Conservation (phyloP, 441 rosid species). For the Pelargonium citronellum region DNA sequence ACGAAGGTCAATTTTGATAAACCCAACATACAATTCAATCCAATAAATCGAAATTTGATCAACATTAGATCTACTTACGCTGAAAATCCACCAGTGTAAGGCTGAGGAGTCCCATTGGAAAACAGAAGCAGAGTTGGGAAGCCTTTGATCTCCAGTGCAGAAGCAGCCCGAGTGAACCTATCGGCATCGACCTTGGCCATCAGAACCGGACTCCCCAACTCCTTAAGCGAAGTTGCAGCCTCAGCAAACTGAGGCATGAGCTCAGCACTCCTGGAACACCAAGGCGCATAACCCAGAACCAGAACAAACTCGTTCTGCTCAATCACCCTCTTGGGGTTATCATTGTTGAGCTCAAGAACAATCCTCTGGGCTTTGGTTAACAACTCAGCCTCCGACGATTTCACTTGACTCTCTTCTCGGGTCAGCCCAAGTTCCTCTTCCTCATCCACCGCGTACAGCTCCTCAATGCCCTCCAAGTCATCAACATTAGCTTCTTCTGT, state of each 20-base stretch:
- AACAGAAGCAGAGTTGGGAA: slow-evolving; percentile 77
- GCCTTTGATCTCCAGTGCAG: slow-evolving; percentile 55
- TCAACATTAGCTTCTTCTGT: slow-evolving; percentile 28
- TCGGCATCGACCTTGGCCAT: slow-evolving; percentile 89
- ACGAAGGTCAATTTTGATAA: background rate
- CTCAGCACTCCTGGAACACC: slow-evolving; percentile 90
- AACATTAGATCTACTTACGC: slow-evolving; percentile 38
- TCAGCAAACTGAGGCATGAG: slow-evolving; percentile 87
- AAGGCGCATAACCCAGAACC: slow-evolving; percentile 80
- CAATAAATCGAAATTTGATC: no score
- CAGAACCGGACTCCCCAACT: slow-evolving; percentile 46
- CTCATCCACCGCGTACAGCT: slow-evolving; percentile 62
- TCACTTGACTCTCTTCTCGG: slow-evolving; percentile 21
- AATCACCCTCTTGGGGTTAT: slow-evolving; percentile 42
- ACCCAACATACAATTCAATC: no score
- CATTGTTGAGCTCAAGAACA: slow-evolving; percentile 62
- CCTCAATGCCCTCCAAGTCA: slow-evolving; percentile 45
- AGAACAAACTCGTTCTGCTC: slow-evolving; percentile 54
- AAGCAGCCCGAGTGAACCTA: slow-evolving; percentile 64
- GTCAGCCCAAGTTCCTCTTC: slow-evolving; percentile 32
- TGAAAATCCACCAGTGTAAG: slow-evolving; percentile 74
- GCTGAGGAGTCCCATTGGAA: slow-evolving; percentile 58
- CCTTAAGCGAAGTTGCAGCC: slow-evolving; percentile 71
- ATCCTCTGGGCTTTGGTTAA: slow-evolving; percentile 76
- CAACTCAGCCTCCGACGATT: slow-evolving; percentile 58